Base-by-base conservation (phyloP, 2,329 filamentous ascomycete genomes). In the Colletotrichum higginsianum region DNA sequence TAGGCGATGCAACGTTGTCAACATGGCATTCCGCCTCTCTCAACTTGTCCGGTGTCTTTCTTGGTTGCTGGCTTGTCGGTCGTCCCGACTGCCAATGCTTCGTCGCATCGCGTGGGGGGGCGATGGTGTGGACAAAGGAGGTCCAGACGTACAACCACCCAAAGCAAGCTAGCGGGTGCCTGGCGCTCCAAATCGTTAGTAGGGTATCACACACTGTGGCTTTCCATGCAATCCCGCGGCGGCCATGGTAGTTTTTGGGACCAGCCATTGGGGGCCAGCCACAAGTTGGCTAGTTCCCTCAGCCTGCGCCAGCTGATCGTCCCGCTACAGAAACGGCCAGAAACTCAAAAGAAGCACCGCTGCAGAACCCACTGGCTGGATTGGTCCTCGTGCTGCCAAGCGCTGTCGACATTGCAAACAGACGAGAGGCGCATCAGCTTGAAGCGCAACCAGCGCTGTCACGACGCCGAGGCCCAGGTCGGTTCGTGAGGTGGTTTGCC, bases 301-400 rank as follows among this genome's bases (percentile, higher is more conserved):
- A 38, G 30, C 15, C 58, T 38, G 12, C 38, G 23, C 58, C 46
- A 63, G 26, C 38, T 63, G 58, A 64, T 60, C 53, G 13, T 64
- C 58, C 58, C 58, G 65, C 60, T 72, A 64, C 60, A 61, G 52
- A 55, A 69, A 69, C 42, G 69, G 60, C 23, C 40, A 23, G 35
- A 64, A 72, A 60, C 53, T 69, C 13, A 38, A 60, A 62, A 55
- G 50, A 56, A 16, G 8, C 11, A 52, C 42, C 23, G 26, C 23
- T 30, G 46, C 35, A 44, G 44, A 53, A 53, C 21, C n/a, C n/a
- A 15, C 30, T 5, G 38, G 6, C 40, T 63, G 16, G 47, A 26
- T 42, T 18, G 30, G 44, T 40, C 49, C 35, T 55, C 52, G 35
- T 57, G 18, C 56, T 21, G 58, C 68, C 58, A 52, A 71, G 65